A percentile compares a stretch with the other conserved stretches of the same genome.
Conservation (phyloP, 176 grass and related monocot genomes). For the Dendrocalamus sinicus region DNA sequence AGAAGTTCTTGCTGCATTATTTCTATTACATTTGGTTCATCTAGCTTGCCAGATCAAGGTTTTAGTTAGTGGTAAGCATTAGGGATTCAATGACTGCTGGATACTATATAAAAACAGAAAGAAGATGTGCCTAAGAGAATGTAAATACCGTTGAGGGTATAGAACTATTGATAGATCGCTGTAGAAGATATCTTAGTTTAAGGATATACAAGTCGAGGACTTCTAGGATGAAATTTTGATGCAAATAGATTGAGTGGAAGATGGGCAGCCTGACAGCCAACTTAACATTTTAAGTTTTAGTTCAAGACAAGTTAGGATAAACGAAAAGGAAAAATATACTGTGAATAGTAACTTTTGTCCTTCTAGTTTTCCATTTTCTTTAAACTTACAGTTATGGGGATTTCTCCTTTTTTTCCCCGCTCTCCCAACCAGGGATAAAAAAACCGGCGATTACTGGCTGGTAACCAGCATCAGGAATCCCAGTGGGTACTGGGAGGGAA, state of each 20-base stretch:
- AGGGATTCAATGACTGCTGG: background rate
- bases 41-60: conserved; percentile 9
- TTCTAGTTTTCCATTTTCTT: background rate
- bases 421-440: no score
- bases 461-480: no score
- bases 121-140: background rate
- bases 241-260: conserved; percentile 29
- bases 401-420: background rate
- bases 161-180: background rate
- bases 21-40: background rate
- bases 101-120: background rate
- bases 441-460: no score
- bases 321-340: background rate
- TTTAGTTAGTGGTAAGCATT: conserved; percentile 15
- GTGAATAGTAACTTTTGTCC: background rate
- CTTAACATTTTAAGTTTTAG: background rate
- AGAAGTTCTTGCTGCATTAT: background rate
- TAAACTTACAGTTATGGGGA: background rate
- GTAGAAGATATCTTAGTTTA: background rate
- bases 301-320: background rate
- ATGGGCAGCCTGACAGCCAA: background rate
- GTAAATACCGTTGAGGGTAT: conserved; percentile 2
- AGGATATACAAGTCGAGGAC: background rate
- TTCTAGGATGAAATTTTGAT: background rate
- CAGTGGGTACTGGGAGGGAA: no score